Base-by-base conservation (phyloP, 2,329 filamentous ascomycete genomes). In the Microcyclospora tardicrescens region DNA sequence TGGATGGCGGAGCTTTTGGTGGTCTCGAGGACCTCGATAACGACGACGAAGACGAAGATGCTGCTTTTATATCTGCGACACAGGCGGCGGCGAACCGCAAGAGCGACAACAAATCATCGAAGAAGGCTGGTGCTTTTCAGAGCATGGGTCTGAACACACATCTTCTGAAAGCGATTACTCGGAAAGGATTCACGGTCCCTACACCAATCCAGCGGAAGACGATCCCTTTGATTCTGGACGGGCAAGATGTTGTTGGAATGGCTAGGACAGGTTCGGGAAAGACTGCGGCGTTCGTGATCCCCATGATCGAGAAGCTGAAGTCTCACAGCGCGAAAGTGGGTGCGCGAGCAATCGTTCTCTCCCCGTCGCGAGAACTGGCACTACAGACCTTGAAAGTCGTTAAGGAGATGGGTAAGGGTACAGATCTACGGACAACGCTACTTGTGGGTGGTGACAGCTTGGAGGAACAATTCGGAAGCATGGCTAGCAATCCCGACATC, bases 211-310 rank as follows among this genome's bases (percentile, higher is more conserved):
- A 98, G 66, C 77, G 91, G 50, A 96, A 96, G 63, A 84, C 91
- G 2, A 94, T 98, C 35, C 93, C 91, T 3, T 69, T 96, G 39
- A 77, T 98, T 39, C 69, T 96, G 51, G 83, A 93, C 44, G 76
- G 81, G 38, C 84, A 86, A 63, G 91, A 98, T 71, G 84, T 96
- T n/a, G 89, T 98, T 16, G 93, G 87, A 49, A 98, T 98, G 91
- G 91, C 91, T 6, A 74, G 93, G 49, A 98, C 93, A n/a, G 91
- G 91, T 58, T 96, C 87, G 14, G 91, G 91, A 66, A 98, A 98
- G 68, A 98, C 93, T 1, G 91, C 87, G 1, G 91, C 91, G 15
- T 98, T 98, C 61, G 86, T 96, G 16, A 93, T 98, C 47, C 91
- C 91, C 33, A 94, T 98, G 89, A 86, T 98, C 44, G 85, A 98